phyloP scores from a whole-genome alignment of 1,284 basidiomycete genomes.

The Moesziomyces globuligerus region DNA sequence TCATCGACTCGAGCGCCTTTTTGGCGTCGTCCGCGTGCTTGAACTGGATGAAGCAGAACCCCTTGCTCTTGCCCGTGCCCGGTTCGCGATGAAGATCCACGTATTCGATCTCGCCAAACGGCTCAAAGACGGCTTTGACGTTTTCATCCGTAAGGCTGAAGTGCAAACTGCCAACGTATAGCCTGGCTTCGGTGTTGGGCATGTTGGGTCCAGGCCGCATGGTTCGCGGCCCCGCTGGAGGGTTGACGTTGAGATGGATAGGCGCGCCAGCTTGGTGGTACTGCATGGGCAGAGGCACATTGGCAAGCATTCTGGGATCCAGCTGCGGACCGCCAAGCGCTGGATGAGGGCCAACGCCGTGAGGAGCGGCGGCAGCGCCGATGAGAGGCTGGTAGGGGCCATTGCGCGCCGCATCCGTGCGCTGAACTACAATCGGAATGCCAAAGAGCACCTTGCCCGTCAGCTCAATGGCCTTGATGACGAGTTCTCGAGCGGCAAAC shows the following conservation, averaged over 20 bases:
- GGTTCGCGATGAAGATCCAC: conserved; percentile 96
- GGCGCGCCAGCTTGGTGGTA: conserved; percentile 39
- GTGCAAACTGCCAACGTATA: conserved; percentile 95
- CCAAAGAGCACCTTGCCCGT: conserved; percentile 97
- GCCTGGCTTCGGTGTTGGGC: conserved; percentile 73
- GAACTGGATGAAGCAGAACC: conserved; percentile 96
- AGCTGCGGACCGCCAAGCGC: conserved; percentile 20
- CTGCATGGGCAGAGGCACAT: conserved; percentile 45
- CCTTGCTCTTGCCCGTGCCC: conserved; percentile 89
- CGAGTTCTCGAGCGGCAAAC: conserved; percentile 86
- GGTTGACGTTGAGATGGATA: conserved; percentile 31
- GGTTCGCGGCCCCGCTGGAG: conserved; percentile 10
- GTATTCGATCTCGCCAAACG: conserved; percentile 96
- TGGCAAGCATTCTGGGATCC: conserved; percentile 30
- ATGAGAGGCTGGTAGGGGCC: conserved; percentile 64
- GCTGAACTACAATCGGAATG: conserved; percentile 92
- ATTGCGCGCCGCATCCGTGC: conserved; percentile 95
- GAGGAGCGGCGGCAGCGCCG: conserved; percentile 10
- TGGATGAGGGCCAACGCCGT: conserved; percentile 28
- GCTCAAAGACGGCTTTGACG: conserved; percentile 97
- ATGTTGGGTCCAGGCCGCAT: conserved; percentile 56
- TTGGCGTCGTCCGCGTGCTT: conserved; percentile 88
- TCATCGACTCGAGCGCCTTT: conserved; percentile 97
- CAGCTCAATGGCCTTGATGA: conserved; percentile 86
- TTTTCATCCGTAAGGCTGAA: conserved; percentile 96